Conservation (phyloP, 1,139 yeast genomes). For the Meyerozyma sp. region DNA sequence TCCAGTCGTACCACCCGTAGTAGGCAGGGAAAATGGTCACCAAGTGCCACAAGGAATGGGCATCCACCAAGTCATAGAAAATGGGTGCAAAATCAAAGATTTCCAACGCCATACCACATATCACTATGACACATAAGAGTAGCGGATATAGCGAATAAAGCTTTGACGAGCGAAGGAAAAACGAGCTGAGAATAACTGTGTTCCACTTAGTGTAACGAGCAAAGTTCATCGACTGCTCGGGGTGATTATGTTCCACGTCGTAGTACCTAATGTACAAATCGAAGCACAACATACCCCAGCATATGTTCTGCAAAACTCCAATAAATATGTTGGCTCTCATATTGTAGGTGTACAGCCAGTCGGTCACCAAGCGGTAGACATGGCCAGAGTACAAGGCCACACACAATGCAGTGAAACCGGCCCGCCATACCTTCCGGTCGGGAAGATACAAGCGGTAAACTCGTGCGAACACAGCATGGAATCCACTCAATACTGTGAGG, state of each 20-base stretch:
- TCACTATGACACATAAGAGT: conserved; percentile 45
- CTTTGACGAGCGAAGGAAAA: conserved; percentile 34
- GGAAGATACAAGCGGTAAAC: conserved; percentile 50
- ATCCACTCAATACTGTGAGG: conserved; percentile 73
- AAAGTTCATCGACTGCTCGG: not conserved
- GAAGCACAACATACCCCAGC: conserved; percentile 27
- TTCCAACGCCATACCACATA: conserved; percentile 79
- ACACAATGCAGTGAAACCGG: conserved; percentile 38
- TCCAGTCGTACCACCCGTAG: conserved; percentile 46
- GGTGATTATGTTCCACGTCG: conserved; percentile 13
- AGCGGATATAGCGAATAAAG: conserved; percentile 39
- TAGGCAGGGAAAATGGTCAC: conserved; percentile 48
- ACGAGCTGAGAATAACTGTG: conserved; percentile 24
- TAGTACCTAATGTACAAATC: conserved; percentile 30
- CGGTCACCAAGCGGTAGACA: conserved; percentile 57
- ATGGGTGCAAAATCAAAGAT: conserved; percentile 82
- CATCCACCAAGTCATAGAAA: conserved; percentile 64
- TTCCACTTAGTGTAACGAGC: conserved; percentile 16
- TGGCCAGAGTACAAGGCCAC: conserved; percentile 53
- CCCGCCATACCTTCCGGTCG: conserved; percentile 19
- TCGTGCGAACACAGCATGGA: conserved; percentile 62
- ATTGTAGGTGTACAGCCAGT: conserved; percentile 91
- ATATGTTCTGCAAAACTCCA: conserved; percentile 70
- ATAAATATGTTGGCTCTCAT: conserved; percentile 84
- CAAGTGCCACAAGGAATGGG: conserved; percentile 92